Evolutionary conservation across 257 asterid species (phyloP), one percentile per base, ranked within the genome.

Genomic region (Solanum chilense): DNA sequence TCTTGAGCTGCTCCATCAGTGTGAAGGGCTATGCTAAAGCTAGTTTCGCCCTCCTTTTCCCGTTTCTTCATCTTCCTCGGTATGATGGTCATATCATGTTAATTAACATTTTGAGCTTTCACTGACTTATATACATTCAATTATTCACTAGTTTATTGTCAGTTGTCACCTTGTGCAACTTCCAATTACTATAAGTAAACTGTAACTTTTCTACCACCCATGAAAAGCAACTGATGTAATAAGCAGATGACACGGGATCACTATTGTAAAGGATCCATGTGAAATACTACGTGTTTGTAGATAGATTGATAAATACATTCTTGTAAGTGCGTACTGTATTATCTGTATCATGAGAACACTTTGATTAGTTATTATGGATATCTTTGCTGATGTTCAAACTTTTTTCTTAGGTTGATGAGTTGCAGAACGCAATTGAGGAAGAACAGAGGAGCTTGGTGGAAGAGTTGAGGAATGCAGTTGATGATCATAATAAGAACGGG

Each of bases 361-460:
- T 77, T 49, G 12, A 47, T 80, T 29, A 5, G 44, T 80, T 6
- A 44, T 25, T 4, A 27, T 45, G 42, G 16, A 47, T 44, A 16
- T 80, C 44, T 47, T 47, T 80, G 85, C 85, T 80, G 68, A 80
- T 80, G 68, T 80, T 80, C 20, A 47, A 47, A 47, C 29, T 82
- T 85, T 88, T 87, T 27, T 78, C 73, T 35, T 93, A 97, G 98
- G 99, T 97, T 91, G 99, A 97, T 91, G 99, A 95, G 91, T 88
- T 97, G 86, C 99, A 97, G 83, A 94, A 88, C 93, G 94, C 98
- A 52, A 94, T 97, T 64, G 99, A 95, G 92, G 99, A 95, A 56
- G 99, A 95, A 75, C 97, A 97, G 77, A 90, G 91, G 91, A 94
- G 89, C 89, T 91, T 97, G 93, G 90, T 93, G 87, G 99, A 97